Evolutionary conservation across 257 asterid species (phyloP).

Genomic region (Solanum virginianum): DNA sequence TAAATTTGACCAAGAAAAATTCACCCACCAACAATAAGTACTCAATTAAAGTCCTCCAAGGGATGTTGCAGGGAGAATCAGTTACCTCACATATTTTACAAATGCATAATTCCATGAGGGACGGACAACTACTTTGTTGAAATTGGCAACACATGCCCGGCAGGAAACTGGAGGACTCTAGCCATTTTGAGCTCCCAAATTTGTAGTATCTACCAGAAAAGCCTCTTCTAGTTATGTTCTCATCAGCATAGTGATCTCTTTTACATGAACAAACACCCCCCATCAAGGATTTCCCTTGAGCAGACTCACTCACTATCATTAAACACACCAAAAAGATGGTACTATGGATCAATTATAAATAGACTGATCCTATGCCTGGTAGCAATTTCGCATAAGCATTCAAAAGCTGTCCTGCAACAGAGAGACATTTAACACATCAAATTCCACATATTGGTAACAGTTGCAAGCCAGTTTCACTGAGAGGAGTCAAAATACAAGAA

Average conservation of each 20-base stretch:
- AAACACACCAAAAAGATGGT: neutral
- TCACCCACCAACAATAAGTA: no score
- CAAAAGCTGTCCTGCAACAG: neutral
- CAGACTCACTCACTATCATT: neutral
- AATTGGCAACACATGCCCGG: conserved; percentile 35
- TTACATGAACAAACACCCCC: conserved; percentile 96
- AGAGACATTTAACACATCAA: neutral
- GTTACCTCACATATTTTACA: conserved; percentile 58
- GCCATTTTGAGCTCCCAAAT: conserved; percentile 95
- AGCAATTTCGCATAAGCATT: neutral
- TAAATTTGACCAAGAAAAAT: no score
- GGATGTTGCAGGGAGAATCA: neutral
- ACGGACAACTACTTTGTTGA: conserved; percentile 37
- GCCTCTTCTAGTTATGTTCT: conserved; percentile 37
- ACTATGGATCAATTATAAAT: neutral
- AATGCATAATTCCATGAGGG: conserved; percentile 78
- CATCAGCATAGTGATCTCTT: conserved; percentile 64
- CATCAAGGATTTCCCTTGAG: conserved; percentile 23
- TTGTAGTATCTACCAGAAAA: conserved; percentile 60
- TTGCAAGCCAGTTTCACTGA: neutral
- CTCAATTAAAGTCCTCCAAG: neutral
- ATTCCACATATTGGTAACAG: neutral
- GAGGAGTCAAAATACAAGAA: neutral
- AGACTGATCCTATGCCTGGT: neutral
- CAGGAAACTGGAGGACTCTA: conserved; percentile 43